Evolutionary conservation across 2,329 filamentous ascomycete species (phyloP).

Genomic region (Phyllosticta ampelicida): DNA sequence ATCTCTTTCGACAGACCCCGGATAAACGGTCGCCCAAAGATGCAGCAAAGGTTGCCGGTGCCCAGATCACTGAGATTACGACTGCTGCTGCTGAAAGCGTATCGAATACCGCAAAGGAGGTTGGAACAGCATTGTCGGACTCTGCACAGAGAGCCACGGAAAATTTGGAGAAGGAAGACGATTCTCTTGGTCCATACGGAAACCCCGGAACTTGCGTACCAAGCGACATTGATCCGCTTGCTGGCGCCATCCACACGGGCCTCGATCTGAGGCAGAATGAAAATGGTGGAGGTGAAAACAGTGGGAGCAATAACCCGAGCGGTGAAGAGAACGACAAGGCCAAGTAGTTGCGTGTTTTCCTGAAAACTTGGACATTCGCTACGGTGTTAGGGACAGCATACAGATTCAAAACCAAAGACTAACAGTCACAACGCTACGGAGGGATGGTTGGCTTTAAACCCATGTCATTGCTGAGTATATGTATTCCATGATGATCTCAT

Average conservation of each 20-base stretch:
- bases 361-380: background rate
- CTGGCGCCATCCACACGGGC: slow-evolving; percentile 18
- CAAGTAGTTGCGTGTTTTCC: background rate
- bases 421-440: no score
- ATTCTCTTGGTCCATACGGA: slow-evolving; percentile 21
- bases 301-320: background rate
- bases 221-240: slow-evolving; percentile 25
- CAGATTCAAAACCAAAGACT: no score
- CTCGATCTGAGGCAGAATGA: background rate
- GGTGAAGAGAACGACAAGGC: background rate
- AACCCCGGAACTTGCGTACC: slow-evolving; percentile 22
- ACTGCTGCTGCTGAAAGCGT: slow-evolving; percentile 7
- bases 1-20: background rate
- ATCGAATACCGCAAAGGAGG: slow-evolving; percentile 1
- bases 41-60: background rate
- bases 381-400: no score
- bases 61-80: background rate
- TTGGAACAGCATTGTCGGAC: slow-evolving; percentile 6
- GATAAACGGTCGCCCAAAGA: background rate
- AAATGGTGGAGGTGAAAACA: background rate
- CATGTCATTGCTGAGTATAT: no score
- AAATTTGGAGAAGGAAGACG: slow-evolving; percentile 6
- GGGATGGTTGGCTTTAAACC: no score
- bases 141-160: slow-evolving; percentile 9
- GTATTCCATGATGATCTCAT: no score